Evolutionary conservation across 345 rosid genomes (phyloP).

Genomic region (Acer negundo): DNA sequence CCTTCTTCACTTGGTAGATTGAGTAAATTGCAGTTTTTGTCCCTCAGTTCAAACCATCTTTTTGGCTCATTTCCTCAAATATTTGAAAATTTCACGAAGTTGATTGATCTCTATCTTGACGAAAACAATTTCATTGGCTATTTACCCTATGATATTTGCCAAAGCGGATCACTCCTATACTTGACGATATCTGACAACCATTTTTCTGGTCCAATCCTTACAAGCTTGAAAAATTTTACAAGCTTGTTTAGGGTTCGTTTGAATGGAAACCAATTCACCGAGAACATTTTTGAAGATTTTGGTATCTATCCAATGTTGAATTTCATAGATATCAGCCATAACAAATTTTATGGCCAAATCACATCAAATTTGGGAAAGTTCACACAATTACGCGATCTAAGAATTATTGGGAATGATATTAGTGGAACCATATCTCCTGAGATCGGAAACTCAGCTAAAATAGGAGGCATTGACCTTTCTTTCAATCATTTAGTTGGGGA

Average conservation of each 20-base stretch:
- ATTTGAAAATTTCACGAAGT: too few species aligned
- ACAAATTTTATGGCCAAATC: background rate
- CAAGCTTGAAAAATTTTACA: too few species aligned
- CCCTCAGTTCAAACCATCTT: rapidly evolving
- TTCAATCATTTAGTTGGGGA: background rate
- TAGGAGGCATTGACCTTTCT: background rate
- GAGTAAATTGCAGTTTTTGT: too few species aligned
- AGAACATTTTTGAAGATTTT: background rate
- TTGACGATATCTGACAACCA: too few species aligned
- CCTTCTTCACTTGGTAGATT: too few species aligned
- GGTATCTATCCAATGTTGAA: background rate
- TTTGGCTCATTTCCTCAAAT: background rate
- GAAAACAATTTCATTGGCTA: too few species aligned
- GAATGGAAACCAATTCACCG: background rate
- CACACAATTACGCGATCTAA: background rate
- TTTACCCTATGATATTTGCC: too few species aligned
- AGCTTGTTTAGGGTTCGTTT: background rate
- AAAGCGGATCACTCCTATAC: too few species aligned
- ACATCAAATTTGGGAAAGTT: background rate
- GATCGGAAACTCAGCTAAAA: background rate
- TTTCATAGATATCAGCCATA: too few species aligned
- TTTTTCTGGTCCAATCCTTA: too few species aligned
- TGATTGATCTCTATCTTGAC: too few species aligned
- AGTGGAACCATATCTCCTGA: background rate
- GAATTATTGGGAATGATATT: background rate